phyloP scores from a whole-genome alignment of 441 rosid species.

The Euphorbia celastroides region DNA sequence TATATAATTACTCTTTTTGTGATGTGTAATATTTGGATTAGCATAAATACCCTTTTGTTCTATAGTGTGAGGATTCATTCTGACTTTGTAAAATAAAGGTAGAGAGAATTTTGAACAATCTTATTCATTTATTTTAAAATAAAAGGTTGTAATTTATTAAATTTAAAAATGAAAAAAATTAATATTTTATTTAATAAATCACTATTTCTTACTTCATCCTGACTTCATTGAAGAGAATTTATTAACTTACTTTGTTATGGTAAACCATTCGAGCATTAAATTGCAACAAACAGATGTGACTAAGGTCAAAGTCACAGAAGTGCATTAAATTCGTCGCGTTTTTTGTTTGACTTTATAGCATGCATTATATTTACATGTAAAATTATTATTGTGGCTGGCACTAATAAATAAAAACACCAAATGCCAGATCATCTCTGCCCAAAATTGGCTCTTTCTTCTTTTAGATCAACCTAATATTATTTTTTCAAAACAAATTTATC shows the following conservation, averaged over 20 bases:
- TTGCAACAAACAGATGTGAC: neutral
- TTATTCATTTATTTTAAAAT: too few relatives aligned
- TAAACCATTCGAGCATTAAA: neutral
- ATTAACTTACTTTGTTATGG: too few relatives aligned
- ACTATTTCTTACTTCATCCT: neutral
- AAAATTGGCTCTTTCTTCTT: too few relatives aligned
- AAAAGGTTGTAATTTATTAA: too few relatives aligned
- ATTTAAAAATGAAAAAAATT: too few relatives aligned
- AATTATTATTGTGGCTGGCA: neutral
- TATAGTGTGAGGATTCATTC: too few relatives aligned
- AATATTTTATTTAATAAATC: neutral
- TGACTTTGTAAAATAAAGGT: too few relatives aligned
- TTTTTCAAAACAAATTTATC: neutral
- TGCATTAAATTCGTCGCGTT: neutral
- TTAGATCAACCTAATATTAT: too few relatives aligned
- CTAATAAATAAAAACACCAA: neutral
- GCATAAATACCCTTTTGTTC: too few relatives aligned
- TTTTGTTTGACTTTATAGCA: neutral
- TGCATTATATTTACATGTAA: neutral
- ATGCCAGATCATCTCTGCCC: neutral
- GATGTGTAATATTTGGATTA: too few relatives aligned
- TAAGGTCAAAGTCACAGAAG: neutral
- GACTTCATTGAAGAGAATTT: neutral
- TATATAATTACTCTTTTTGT: too few relatives aligned
- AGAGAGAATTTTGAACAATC: too few relatives aligned